A percentile compares a stretch with the other conserved stretches of the same genome.
Conservation (phyloP, 2,329 filamentous ascomycete genomes). For the Rachicladosporium sp. region DNA sequence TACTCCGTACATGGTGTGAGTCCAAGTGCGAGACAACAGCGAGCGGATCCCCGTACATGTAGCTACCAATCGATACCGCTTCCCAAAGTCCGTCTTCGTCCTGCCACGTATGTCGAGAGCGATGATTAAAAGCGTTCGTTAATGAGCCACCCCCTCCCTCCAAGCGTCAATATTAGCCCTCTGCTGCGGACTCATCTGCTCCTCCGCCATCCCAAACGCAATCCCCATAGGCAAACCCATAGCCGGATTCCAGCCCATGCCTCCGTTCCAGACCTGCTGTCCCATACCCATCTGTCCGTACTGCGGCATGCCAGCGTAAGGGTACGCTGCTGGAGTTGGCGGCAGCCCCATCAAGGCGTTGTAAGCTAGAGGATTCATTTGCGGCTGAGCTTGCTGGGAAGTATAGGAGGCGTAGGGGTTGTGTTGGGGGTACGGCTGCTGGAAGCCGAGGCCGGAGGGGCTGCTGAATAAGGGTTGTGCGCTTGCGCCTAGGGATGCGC, state of each 20-base stretch:
- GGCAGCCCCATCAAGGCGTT: neutral
- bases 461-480: too few species aligned
- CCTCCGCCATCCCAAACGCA: slow-evolving; percentile 12
- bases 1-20: too few species aligned
- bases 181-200: slow-evolving; percentile 37
- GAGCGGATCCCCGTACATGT: too few species aligned
- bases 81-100: too few species aligned
- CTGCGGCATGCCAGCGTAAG: slow-evolving; percentile 4
- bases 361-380: slow-evolving; percentile 1
- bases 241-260: slow-evolving; percentile 6
- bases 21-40: too few species aligned
- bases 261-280: slow-evolving; percentile 1
- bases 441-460: slow-evolving; percentile 14
- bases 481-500: too few species aligned
- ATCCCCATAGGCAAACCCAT: slow-evolving; percentile 11
- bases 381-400: slow-evolving; percentile 2
- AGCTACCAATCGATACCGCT: too few species aligned
- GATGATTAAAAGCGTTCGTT: slow-evolving; percentile 1
- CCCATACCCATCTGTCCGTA: slow-evolving; percentile 7
- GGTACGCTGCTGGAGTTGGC: neutral
- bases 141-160: slow-evolving; percentile 34
- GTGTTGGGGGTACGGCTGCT: slow-evolving; percentile 6
- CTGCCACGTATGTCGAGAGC: too few species aligned
- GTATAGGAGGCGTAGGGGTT: slow-evolving; percentile 1
- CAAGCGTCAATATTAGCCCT: slow-evolving; percentile 48